Evolutionary conservation across 306 rosid genomes (phyloP).

Genomic region (Cucumis sativus): Cucumber_9930_V3 NC_026657.2:40822001-40822500

Average conservation of each 20-base stretch:
- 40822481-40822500: not conserved
- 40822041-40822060: constrained; percentile 85
- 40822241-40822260: constrained; percentile 97
- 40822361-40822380: constrained; percentile 47
- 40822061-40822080: constrained; percentile 80
- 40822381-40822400: constrained; percentile 50
- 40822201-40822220: constrained; percentile 48
- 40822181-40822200: constrained; percentile 10
- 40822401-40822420: constrained; percentile 63
- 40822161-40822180: not conserved
- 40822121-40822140: not conserved
- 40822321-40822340: constrained; percentile 42
- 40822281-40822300: constrained; percentile 77
- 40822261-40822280: constrained; percentile 59
- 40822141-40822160: not conserved
- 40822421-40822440: constrained; percentile 78
- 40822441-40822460: constrained; percentile 99
- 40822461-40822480: constrained; percentile 11
- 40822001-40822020: not conserved
- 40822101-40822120: constrained; percentile 48
- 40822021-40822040: constrained; percentile 32
- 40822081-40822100: constrained; percentile 61
- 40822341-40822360: constrained; percentile 44
- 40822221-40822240: constrained; percentile 76
- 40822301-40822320: constrained; percentile 54